A percentile compares a stretch with the other conserved stretches of the same genome.
Evolutionary conservation across 257 asterid genomes (phyloP).

Genomic region (Sherardia arvensis): DNA sequence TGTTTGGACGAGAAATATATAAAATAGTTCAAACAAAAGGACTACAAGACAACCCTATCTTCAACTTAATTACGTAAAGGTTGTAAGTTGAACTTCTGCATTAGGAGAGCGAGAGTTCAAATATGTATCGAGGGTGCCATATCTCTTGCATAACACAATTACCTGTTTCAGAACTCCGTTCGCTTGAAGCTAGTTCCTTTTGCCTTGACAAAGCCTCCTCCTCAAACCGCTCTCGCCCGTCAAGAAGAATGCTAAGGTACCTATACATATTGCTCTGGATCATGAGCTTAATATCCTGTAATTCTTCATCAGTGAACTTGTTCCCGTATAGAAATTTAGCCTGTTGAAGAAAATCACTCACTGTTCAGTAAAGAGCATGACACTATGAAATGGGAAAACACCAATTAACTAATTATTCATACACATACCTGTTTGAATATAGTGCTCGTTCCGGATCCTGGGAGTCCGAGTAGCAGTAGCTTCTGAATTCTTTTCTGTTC

Average conservation of each 20-base stretch:
- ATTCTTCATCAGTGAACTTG: slow-evolving; percentile 64
- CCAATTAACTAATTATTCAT: not conserved
- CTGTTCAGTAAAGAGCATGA: not conserved
- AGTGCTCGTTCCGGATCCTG: slow-evolving; percentile 92
- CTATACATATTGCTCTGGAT: slow-evolving; percentile 90
- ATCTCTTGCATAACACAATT: not conserved
- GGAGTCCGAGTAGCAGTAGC: slow-evolving; percentile 79
- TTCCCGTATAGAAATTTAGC: slow-evolving; percentile 80
- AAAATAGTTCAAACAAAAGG: not conserved
- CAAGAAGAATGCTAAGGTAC: slow-evolving; percentile 85
- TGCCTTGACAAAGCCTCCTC: slow-evolving; percentile 55
- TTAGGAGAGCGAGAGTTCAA: too few relatives aligned
- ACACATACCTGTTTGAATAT: slow-evolving; percentile 79
- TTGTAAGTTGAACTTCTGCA: not conserved
- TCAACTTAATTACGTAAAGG: not conserved
- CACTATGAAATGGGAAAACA: not conserved
- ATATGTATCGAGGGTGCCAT: not conserved
- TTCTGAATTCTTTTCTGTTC: slow-evolving; percentile 75
- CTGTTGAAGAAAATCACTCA: slow-evolving; percentile 29
- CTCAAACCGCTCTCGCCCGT: slow-evolving; percentile 93
- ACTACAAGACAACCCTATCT: not conserved
- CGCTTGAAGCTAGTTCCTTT: slow-evolving; percentile 17
- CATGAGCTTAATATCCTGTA: slow-evolving; percentile 86
- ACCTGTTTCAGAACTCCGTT: slow-evolving; percentile 30
- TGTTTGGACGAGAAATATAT: not conserved